Base-by-base conservation (phyloP, 495 filamentous ascomycete species). In the Parachaetomium inaequale region DNA sequence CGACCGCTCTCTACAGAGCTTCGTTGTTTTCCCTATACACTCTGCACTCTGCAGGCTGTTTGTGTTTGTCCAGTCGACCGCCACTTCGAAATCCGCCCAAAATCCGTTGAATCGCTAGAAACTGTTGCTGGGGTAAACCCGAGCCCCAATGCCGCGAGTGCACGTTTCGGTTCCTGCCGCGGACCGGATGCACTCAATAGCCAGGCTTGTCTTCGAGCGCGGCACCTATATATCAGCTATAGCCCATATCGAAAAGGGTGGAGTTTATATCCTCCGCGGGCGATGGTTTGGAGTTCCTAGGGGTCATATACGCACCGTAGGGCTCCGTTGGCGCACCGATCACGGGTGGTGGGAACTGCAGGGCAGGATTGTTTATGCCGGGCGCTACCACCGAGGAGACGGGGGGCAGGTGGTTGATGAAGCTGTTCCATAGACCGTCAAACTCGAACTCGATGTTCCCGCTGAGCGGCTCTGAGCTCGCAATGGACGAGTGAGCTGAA, bases 401-500 rank as follows among this genome's bases (percentile, higher is more conserved):
- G 36, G 67, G 66, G n/a, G 63, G 55, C 4, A 64, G 59, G 42
- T 66, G 63, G 57, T 68, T 65, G 31, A 78, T 73, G 73, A 75
- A 81, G 60, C 66, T 70, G 47, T 76, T 72, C 84, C 82, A 85
- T 46, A 85, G 63, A n/a, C 70, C 73, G 61, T 84, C 81, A 43
- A 86, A 83, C 43, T 85, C 79, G 54, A 85, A 80, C 53, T 81
- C 77, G 19, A 78, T 73, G 34, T 83, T 81, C 14, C 68, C 64
- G 11, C 71, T 66, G 21, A 59, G 58, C 17, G 63, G 60, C 10
- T 70, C 69, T 2, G 64, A 54, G 45, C 58, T 47, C 4, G 62
- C 64, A 3, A 62, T 42, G 3, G 64, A 50, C 19, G 67, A 63
- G 21, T 65, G 61, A 10, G 60, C 55, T 14, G 68, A 63, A n/a